Base-by-base conservation (phyloP, 2,329 filamentous ascomycete genomes). In the Cladosporium austrohemisphaericum region DNA sequence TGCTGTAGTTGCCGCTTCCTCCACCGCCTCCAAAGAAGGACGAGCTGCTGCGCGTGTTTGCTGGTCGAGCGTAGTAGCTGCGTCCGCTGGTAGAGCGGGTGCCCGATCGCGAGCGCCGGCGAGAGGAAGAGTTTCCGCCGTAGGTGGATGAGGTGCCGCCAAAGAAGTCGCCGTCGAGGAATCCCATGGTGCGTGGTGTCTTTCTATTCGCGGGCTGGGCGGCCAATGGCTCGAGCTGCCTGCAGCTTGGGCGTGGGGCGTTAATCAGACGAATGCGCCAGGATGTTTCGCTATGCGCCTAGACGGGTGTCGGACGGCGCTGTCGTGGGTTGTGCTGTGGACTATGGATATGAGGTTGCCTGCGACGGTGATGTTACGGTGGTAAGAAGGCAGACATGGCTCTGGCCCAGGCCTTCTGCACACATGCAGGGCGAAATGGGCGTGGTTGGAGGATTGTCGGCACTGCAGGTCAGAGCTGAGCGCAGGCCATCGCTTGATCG, bases 141-240 rank as follows among this genome's bases (percentile, higher is more conserved):
- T 60, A 54, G 50, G 54, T 56, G 53, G 60, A 56, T 20, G 62
- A 65, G 25, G 57, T 57, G 33, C 35, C 41, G 26, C 33, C 41
- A 20, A 35, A 38, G 31, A 41, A 49, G 18, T 47, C 38, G 20
- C 59, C 61, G 55, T 62, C 63, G 53, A 65, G 62, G 52, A 66
- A 58, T 45, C 62, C 61, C 63, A 65, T 65, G 37, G 33, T 57
- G 38, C 31, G 25, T 31, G 23, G 19, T 37, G 35, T 16, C 29
- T 13, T 44, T 29, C 23, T 29, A 41, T 40, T 40, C 32, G 51
- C 28, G 26, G 35, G 23, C 25, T 14, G 19, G 18, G 28, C 10
- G 40, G 51, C 29, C 31, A 47, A 41, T 41, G 45, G 35, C 32
- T 38, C 26, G 25, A 40, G 46, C 36, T 43, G 29, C 29, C 26